Conservation (phyloP, 331 rosid genomes). For the Quercus tomentella region DNA sequence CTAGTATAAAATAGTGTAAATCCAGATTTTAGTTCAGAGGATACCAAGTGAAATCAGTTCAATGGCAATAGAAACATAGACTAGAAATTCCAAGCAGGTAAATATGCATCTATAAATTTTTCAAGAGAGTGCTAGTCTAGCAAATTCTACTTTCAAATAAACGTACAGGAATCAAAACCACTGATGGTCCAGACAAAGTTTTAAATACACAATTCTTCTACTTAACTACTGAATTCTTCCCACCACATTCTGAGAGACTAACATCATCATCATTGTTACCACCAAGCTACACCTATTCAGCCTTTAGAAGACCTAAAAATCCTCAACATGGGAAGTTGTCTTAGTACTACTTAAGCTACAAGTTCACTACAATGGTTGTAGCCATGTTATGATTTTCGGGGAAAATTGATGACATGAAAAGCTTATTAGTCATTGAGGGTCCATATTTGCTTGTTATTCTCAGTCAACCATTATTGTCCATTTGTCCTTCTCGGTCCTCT, state of each 20-base stretch:
- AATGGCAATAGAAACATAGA: not conserved
- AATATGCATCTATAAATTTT: not conserved
- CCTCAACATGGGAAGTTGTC: not conserved
- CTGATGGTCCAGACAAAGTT: not conserved
- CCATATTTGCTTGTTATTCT: too few relatives aligned
- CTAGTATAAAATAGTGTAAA: conserved; percentile 43
- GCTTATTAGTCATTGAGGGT: not conserved
- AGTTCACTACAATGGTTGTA: not conserved
- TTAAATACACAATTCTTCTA: not conserved
- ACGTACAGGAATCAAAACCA: not conserved
- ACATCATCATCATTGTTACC: not conserved
- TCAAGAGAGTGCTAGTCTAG: not conserved
- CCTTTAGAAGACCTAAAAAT: not conserved
- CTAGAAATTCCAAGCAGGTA: not conserved
- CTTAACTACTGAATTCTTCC: not conserved
- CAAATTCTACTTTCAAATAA: not conserved
- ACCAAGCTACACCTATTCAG: conserved; percentile 11
- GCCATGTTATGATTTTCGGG: not conserved
- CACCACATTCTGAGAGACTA: not conserved
- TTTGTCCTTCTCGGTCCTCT: too few relatives aligned
- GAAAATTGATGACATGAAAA: not conserved
- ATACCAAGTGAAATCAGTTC: not conserved
- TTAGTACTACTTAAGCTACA: not conserved
- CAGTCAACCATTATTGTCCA: too few relatives aligned
- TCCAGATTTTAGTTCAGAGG: not conserved